phyloP scores from a whole-genome alignment of 140 eudicot species.

The Anethum foeniculum region DNA sequence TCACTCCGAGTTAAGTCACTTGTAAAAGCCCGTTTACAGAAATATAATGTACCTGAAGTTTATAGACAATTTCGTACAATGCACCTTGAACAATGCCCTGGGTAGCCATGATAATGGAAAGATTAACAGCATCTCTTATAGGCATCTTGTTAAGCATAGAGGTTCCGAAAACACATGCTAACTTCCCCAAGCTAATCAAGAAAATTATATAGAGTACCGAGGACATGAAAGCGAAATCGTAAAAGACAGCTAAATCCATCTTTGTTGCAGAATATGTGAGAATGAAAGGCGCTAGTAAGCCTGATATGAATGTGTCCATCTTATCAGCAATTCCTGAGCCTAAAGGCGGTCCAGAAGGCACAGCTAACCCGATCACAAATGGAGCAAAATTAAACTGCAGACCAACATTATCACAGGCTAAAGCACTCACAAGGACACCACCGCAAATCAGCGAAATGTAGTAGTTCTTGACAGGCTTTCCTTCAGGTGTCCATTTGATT shows the following conservation, averaged over 20 bases:
- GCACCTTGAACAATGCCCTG: constrained; percentile 42
- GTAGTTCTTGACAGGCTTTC: constrained; percentile 14
- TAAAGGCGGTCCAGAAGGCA: constrained; percentile 20
- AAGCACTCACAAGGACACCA: background rate
- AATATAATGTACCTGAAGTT: constrained; percentile 21
- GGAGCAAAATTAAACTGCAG: constrained; percentile 9
- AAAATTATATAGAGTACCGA: background rate
- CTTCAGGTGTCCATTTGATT: constrained; percentile 15
- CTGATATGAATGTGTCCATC: constrained; percentile 9
- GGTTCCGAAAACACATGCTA: constrained; percentile 8
- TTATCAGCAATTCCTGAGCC: constrained; percentile 18
- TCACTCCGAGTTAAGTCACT: background rate
- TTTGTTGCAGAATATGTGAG: constrained; percentile 10
- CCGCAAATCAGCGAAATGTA: background rate
- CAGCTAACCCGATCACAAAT: constrained; percentile 9
- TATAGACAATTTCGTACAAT: constrained; percentile 4
- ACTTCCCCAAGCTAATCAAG: background rate
- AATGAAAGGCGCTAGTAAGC: constrained; percentile 15
- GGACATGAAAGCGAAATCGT: constrained; percentile 12
- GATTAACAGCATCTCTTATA: constrained; percentile 30
- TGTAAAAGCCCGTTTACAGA: background rate
- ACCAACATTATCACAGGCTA: background rate
- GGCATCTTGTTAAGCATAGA: constrained; percentile 30
- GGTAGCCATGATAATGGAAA: constrained; percentile 27
- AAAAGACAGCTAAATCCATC: constrained; percentile 13